phyloP scores from a whole-genome alignment of 768 basidiomycete genomes.

The Boletus reticulatus region DNA sequence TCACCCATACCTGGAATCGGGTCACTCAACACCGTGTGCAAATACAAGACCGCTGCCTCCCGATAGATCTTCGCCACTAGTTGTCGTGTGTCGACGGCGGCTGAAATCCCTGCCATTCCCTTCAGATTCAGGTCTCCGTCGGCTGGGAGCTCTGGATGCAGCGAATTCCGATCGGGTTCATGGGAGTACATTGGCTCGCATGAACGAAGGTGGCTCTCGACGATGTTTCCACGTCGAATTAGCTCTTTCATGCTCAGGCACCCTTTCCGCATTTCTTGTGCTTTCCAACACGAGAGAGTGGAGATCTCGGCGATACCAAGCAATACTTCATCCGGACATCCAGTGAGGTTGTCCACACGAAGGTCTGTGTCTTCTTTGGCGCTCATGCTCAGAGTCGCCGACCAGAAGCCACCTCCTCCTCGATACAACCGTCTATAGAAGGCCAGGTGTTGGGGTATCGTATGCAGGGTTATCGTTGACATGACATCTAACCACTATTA shows the following conservation, averaged over 20 bases:
- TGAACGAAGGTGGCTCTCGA: conserved; percentile 63
- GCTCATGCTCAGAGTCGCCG: conserved; percentile 29
- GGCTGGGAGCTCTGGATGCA: conserved; percentile 41
- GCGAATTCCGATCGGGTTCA: conserved; percentile 33
- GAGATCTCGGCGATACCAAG: conserved; percentile 74
- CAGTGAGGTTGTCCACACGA: conserved; percentile 66
- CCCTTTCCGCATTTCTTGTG: conserved; percentile 57
- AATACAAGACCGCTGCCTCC: conserved; percentile 63
- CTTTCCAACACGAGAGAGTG: conserved; percentile 75
- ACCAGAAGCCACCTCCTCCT: conserved; percentile 46
- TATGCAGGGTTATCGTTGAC: conserved; percentile 57
- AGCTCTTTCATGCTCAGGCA: conserved; percentile 74
- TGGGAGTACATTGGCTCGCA: conserved; percentile 31
- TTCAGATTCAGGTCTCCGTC: conserved; percentile 17
- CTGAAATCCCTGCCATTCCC: conserved; percentile 29
- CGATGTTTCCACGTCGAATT: conserved; percentile 65
- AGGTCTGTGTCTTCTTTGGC: conserved; percentile 42
- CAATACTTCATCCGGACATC: conserved; percentile 77
- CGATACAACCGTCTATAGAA: conserved; percentile 69
- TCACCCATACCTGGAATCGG: conserved; percentile 60
- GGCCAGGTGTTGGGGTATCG: conserved; percentile 61
- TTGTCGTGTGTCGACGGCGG: conserved; percentile 45
- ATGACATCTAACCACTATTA: conserved; percentile 77
- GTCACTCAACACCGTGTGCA: conserved; percentile 70
- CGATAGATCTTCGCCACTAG: conserved; percentile 57